Evolutionary conservation across 2,329 filamentous ascomycete genomes (phyloP), one percentile per base, ranked within the genome.

Genomic region (Chaetomium sp.): DNA sequence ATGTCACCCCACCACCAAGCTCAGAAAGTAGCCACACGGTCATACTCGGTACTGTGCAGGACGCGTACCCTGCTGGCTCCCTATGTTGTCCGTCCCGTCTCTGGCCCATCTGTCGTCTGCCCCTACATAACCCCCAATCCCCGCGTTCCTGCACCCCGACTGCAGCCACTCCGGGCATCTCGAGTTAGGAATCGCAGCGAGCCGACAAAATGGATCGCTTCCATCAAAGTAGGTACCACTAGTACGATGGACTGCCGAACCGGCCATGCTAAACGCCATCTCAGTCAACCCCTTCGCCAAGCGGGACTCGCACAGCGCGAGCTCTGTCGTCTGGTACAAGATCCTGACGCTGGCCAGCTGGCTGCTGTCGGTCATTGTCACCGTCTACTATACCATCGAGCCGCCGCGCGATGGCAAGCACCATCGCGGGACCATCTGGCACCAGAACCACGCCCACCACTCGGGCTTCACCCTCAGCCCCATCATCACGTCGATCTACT

Each of bases 401-500:
- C 77, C 79, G 16, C 90, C 91, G 0, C 78, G 83, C 60, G 88
- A 92, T 77, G 87, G 86, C 70, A 76, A 81, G 72, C 79, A 79
- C 69, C 78, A 83, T 67, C 82, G 85, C 66, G 82, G 84, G 68
- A 88, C 84, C 65, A 91, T 96, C 75, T 94, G 89, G 88, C 85
- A 85, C 63, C 88, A 92, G 78, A 93, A 93, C 74, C 78, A 82
- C 64, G 79, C 81, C 60, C 85, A 87, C 70, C 81, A 79, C 42
- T 93, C 90, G 8, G 89, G 90, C 9, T 96, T 96, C 76, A 87
- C 88, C 55, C 83, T 93, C 78, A 93, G 90, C 78, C 81, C 83
- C 27, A 73, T 82, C 71, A 84, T 88, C 68, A 79, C 81, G 33
- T 83, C 85, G 67, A 86, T 96, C 69, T 97, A 94, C 83, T 96